Percentiles rank a stretch among this genome's conserved stretches.
These are phyloP conservation scores for Aechmea fasciata DNA, from an alignment of 176 grass and related monocot species.

Conservation along the genomic window DNA sequence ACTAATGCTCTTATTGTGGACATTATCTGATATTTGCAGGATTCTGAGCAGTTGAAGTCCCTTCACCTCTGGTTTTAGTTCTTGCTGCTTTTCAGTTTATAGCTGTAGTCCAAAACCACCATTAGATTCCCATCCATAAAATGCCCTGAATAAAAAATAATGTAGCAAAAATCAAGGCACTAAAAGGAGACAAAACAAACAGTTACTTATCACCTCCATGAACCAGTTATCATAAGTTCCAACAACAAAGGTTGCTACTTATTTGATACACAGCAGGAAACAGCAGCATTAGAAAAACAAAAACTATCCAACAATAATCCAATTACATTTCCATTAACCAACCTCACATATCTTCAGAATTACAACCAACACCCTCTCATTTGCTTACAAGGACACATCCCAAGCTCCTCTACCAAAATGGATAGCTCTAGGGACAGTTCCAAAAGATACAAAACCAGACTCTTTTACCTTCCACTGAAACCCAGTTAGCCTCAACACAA, in stretches of 20 bases:
- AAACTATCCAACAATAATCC: not conserved
- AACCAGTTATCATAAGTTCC: conserved; percentile 5
- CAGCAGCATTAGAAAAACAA: conserved; percentile 7
- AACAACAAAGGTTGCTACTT: not conserved
- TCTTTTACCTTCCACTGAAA: not conserved
- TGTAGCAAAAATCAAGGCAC: not conserved
- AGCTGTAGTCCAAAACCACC: not conserved
- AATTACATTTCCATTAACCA: not conserved
- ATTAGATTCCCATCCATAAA: not conserved
- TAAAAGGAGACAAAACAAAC: conserved; percentile 2
- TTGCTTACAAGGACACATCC: not conserved
- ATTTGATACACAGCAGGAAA: conserved; percentile 21
- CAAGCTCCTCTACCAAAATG: not conserved
- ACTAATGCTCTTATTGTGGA: no score
- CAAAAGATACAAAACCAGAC: no score
- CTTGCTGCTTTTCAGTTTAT: not conserved
- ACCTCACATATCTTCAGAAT: not conserved
- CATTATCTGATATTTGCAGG: not conserved
- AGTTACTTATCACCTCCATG: not conserved
- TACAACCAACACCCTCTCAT: not conserved
- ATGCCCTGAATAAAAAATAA: not conserved
- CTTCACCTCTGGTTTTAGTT: not conserved
- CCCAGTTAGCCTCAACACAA: not conserved
- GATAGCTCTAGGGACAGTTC: not conserved
- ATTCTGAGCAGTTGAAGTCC: not conserved